These are phyloP conservation scores for Cladosporium austrohemisphaericum DNA, from an alignment of 2,329 filamentous ascomycete species.

Conservation along the genomic window DNA sequence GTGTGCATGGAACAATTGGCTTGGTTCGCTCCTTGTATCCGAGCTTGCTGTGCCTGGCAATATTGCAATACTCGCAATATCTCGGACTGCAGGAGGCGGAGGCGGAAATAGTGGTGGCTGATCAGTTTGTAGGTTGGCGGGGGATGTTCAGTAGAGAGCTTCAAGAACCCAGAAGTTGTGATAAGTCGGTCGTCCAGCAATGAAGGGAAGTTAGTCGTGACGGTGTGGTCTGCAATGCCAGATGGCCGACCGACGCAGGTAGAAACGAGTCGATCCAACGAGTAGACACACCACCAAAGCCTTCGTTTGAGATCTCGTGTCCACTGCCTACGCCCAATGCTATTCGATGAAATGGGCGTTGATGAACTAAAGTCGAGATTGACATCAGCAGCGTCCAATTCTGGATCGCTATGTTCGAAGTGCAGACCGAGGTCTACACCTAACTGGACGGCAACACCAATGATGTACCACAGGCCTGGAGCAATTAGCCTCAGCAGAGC, in stretches of 20 bases:
- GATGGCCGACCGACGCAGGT: slow-evolving; percentile 91
- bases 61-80: slow-evolving; percentile 92
- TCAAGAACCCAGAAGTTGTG: slow-evolving; percentile 69
- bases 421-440: slow-evolving; percentile 90
- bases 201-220: slow-evolving; percentile 92
- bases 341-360: slow-evolving; percentile 38
- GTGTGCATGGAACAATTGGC: slow-evolving; percentile 72
- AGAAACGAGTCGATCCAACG: slow-evolving; percentile 88
- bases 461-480: slow-evolving; percentile 94
- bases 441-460: slow-evolving; percentile 84
- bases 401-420: slow-evolving; percentile 73
- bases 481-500: slow-evolving; percentile 86
- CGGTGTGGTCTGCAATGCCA: slow-evolving; percentile 88
- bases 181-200: slow-evolving; percentile 85
- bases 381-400: slow-evolving; percentile 45
- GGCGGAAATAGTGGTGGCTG: slow-evolving; percentile 85
- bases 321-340: slow-evolving; percentile 70
- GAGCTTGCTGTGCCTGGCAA: slow-evolving; percentile 78
- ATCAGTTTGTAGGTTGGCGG: slow-evolving; percentile 82
- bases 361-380: slow-evolving; percentile 18
- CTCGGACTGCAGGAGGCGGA: slow-evolving; percentile 86
- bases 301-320: slow-evolving; percentile 79
- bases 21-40: slow-evolving; percentile 60
- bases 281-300: slow-evolving; percentile 97
- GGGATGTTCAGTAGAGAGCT: slow-evolving; percentile 50